Percentiles rank a stretch among this genome's conserved stretches.
Conservation (phyloP, 768 basidiomycete genomes). For the Russula virescens region DNA sequence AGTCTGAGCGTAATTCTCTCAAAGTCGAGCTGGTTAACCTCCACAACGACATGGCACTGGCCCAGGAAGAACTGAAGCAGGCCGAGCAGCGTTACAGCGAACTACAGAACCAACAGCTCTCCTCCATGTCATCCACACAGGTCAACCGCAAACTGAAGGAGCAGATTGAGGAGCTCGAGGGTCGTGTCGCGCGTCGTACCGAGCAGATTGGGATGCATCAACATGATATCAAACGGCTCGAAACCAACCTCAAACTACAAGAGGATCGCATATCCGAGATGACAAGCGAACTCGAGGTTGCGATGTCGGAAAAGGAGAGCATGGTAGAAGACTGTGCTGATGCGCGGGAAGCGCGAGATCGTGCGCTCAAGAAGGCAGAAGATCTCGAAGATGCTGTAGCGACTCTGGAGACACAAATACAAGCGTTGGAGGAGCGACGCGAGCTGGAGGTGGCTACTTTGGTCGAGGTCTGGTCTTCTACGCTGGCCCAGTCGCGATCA, state of each 20-base stretch:
- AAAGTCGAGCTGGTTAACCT: constrained; percentile 59
- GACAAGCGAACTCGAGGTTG: constrained; percentile 60
- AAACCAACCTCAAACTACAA: constrained; percentile 66
- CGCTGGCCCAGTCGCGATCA: constrained; percentile 13
- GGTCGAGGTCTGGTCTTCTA: constrained; percentile 26
- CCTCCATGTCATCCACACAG: constrained; percentile 45
- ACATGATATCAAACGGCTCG: constrained; percentile 70
- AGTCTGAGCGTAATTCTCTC: constrained; percentile 62
- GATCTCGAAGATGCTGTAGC: constrained; percentile 59
- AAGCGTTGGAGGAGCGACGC: constrained; percentile 25
- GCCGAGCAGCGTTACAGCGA: constrained; percentile 56
- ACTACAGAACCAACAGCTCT: constrained; percentile 63
- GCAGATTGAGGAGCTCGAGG: constrained; percentile 66
- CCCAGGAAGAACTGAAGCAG: constrained; percentile 48
- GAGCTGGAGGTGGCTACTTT: constrained; percentile 27
- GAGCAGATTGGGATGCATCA: constrained; percentile 76
- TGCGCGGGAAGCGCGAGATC: constrained; percentile 67
- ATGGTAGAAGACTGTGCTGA: constrained; percentile 84
- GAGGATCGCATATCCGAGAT: constrained; percentile 72
- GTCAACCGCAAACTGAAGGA: constrained; percentile 48
- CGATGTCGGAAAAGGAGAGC: constrained; percentile 61
- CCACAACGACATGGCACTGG: constrained; percentile 48
- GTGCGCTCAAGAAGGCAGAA: constrained; percentile 51
- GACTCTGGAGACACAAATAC: constrained; percentile 31
- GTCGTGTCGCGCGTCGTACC: constrained; percentile 55